Conservation (phyloP, 257 asterid species). For the Solanum corneliomulleri region DNA sequence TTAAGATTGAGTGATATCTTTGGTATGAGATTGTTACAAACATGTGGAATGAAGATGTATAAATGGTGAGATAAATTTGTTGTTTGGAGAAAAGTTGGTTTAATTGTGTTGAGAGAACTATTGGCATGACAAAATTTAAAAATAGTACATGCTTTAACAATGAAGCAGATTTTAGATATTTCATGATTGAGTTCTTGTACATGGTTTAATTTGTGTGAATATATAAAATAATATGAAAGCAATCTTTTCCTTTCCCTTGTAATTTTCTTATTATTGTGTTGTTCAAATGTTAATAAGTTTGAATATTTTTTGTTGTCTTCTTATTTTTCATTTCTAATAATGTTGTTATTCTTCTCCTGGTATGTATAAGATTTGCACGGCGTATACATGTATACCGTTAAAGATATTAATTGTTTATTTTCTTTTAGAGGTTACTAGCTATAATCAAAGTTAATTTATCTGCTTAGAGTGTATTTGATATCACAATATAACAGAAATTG, state of each 20-base stretch:
- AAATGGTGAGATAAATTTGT: background rate
- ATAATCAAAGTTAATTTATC: too few relatives aligned
- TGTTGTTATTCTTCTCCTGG: too few relatives aligned
- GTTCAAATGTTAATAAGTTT: background rate
- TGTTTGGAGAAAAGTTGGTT: background rate
- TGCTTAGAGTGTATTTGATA: too few relatives aligned
- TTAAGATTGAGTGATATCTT: background rate
- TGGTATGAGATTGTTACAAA: constrained; percentile 17
- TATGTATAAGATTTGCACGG: too few relatives aligned
- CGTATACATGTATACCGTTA: background rate
- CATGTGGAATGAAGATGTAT: background rate
- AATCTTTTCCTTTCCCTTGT: background rate
- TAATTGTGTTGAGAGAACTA: background rate
- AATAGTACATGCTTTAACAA: background rate
- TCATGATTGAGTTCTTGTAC: background rate
- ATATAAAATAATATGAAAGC: background rate
- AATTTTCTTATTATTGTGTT: background rate
- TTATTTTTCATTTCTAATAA: too few relatives aligned
- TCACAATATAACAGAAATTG: too few relatives aligned
- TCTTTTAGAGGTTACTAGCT: too few relatives aligned
- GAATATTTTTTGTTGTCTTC: background rate
- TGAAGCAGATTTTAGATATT: background rate
- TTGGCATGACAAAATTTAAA: background rate
- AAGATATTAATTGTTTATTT: too few relatives aligned
- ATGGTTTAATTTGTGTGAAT: background rate